Percentiles rank a stretch among this genome's conserved stretches.
phyloP scores from a whole-genome alignment of 1,139 yeast genomes.

The Yarrowia galli region DNA sequence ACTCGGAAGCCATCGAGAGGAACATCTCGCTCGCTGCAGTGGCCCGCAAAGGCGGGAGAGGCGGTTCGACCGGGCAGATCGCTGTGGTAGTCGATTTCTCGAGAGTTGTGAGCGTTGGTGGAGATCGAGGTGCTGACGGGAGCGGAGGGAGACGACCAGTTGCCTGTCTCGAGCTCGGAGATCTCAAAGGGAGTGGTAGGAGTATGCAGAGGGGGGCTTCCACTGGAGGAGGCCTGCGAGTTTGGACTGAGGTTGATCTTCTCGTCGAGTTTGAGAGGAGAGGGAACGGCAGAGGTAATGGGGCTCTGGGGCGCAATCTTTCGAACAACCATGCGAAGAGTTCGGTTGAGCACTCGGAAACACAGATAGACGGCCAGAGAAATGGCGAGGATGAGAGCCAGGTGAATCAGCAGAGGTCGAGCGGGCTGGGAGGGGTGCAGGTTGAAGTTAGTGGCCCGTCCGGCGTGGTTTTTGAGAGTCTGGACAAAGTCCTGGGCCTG shows the following conservation, averaged over 20 bases:
- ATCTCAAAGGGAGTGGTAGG: conserved; percentile 34
- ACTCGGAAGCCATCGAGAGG: conserved; percentile 35
- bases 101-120: conserved; percentile 32
- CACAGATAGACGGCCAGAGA: conserved; percentile 31
- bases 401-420: conserved; percentile 25
- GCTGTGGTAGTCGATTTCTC: conserved; percentile 31
- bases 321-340: conserved; percentile 2
- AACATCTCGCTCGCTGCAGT: conserved; percentile 31
- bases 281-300: conserved; percentile 18
- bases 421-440: conserved; percentile 35
- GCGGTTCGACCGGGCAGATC: conserved; percentile 21
- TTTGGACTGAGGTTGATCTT: conserved; percentile 28
- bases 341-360: conserved; percentile 27
- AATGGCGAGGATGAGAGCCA: conserved; percentile 31
- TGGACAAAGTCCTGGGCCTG: conserved; percentile 33
- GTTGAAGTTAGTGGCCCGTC: conserved; percentile 36
- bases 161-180: conserved; percentile 35
- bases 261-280: conserved; percentile 31
- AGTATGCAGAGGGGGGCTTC: conserved; percentile 25
- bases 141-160: conserved; percentile 28
- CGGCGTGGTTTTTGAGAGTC: conserved; percentile 28
- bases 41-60: conserved; percentile 26
- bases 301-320: conserved; percentile 31
- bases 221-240: conserved; percentile 12
- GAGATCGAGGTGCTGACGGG: conserved; percentile 33